A percentile compares a stretch with the other conserved stretches of the same genome.
phyloP scores from a whole-genome alignment of 352 stramenopile species.

The Pythium aristosporum region DNA sequence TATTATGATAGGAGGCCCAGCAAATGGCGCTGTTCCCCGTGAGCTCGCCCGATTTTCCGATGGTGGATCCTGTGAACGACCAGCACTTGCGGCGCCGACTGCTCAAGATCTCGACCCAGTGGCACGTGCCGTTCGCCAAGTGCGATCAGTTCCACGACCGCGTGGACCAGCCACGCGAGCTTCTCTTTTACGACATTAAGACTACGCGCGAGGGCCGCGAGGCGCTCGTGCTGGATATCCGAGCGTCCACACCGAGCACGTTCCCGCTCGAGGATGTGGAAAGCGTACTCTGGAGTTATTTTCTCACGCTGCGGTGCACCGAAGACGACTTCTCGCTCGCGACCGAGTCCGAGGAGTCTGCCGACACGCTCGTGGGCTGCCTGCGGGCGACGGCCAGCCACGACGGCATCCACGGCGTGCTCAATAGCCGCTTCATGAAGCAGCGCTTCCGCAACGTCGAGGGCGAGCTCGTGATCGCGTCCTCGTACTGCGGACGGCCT shows the following conservation, averaged over 20 bases:
- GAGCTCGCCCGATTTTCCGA: background rate
- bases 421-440: slow-evolving; percentile 3
- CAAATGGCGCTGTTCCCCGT: background rate
- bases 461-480: slow-evolving; percentile 10
- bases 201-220: background rate
- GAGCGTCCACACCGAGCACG: background rate
- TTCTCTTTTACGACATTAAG: slow-evolving; percentile 1
- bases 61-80: background rate
- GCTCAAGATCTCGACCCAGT: slow-evolving; percentile 5
- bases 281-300: slow-evolving; percentile 4
- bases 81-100: slow-evolving; percentile 2
- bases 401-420: background rate
- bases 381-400: background rate
- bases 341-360: background rate
- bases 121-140: slow-evolving; percentile 3
- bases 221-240: slow-evolving; percentile 1
- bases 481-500: background rate
- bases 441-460: slow-evolving; percentile 8
- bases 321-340: slow-evolving; percentile 8
- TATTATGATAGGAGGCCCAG: background rate
- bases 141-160: slow-evolving; percentile 1
- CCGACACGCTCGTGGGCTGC: background rate
- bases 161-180: background rate
- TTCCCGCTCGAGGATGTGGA: background rate
- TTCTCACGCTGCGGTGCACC: background rate